These are phyloP conservation scores for Climacium dendroides DNA, from an alignment of 225 moss, liverwort and hornwort genomes.

Conservation along the genomic window DNA sequence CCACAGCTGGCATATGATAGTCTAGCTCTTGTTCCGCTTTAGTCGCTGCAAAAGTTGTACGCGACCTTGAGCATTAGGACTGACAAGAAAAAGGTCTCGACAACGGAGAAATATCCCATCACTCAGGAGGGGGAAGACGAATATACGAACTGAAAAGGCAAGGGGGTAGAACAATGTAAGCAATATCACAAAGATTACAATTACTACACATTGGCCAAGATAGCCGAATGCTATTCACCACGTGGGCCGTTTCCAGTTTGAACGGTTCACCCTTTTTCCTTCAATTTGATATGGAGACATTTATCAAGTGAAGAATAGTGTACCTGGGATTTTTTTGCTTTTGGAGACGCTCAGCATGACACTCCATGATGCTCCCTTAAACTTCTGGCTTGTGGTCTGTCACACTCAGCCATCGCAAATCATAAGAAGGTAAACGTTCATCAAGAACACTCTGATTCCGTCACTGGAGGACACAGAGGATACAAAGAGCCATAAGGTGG, in stretches of 20 bases:
- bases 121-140: neutral
- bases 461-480: neutral
- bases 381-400: slow-evolving; percentile 45
- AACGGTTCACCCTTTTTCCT: neutral
- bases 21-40: slow-evolving; percentile 46
- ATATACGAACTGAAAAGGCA: neutral
- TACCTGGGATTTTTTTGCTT: slow-evolving; percentile 38
- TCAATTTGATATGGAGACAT: neutral
- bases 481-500: neutral
- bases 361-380: slow-evolving; percentile 49
- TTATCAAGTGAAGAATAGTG: neutral
- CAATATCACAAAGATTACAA: neutral
- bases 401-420: neutral
- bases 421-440: neutral
- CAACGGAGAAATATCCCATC: neutral
- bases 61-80: neutral
- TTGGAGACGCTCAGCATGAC: slow-evolving; percentile 42
- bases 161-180: neutral
- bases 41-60: slow-evolving; percentile 17
- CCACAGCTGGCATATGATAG: neutral
- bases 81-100: neutral
- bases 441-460: neutral
- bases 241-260: neutral
- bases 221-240: neutral
- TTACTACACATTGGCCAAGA: neutral